Base-by-base conservation (phyloP, 495 filamentous ascomycete genomes). In the Parathielavia hyrcaniae region DNA sequence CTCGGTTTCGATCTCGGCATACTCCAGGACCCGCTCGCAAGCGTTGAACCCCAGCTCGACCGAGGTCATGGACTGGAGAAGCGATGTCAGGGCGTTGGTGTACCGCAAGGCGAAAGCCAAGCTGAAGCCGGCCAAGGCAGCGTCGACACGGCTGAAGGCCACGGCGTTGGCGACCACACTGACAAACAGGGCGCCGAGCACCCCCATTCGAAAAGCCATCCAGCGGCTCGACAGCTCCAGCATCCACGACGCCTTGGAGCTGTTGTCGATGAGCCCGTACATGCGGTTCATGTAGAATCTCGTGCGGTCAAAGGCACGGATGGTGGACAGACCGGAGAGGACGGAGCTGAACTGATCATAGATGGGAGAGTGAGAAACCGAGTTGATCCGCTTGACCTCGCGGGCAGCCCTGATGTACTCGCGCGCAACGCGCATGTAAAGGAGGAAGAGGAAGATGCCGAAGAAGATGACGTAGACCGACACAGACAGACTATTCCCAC, bases 371-470 rank as follows among this genome's bases (percentile, higher is more conserved):
- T 82, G 81, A 2, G 79, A 75, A 4, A 77, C 79, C 22, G 77
- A 80, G 61, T 88, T 82, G 0, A 88, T 71, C 6, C 86, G 72
- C 62, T 88, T 88, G 39, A 81, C 67, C 59, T 86, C 81, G 12
- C 86, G 78, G 5, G 86, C 85, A 10, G 77, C 84, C 0, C 68
- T 62, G 12, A 89, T 71, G 61, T 81, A 89, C 8, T 68, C 65
- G 1, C 65, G 45, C 10, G 83, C 77, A 4, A 64, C 57, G 13
- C 50, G 53, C 13, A 59, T 36, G 53, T 66, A 70, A 20, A 68
- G 35, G 23, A 50, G 6, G 39, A 66, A 60, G n/a, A 68, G 63
- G 9, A 68, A 20, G 5, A 59, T 14, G 20, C 63, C 65, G 36
- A 70, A 62, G 49, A 68, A 55, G 36, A 68, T 57, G 34, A 68